phyloP scores from a whole-genome alignment of 129 eudicot genomes.

The Lactuca sativa region DNA sequence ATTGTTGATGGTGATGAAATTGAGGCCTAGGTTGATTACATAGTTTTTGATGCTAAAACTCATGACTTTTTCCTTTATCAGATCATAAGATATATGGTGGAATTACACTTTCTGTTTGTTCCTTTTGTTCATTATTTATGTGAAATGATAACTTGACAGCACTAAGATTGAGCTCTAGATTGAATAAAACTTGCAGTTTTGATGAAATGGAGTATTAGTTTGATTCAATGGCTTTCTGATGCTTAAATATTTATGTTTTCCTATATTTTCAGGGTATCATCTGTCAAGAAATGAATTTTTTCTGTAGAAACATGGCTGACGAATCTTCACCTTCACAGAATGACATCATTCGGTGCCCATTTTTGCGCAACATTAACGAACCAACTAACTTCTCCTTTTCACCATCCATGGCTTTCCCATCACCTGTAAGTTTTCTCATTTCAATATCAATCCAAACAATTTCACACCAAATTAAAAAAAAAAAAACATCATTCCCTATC shows the following conservation, averaged over 20 bases:
- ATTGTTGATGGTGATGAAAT: slow-evolving; percentile 12
- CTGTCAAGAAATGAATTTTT: slow-evolving; percentile 56
- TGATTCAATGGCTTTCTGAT: slow-evolving; percentile 3
- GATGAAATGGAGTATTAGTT: slow-evolving; percentile 3
- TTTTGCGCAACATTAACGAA: slow-evolving; percentile 82
- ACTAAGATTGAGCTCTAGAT: slow-evolving; percentile 11
- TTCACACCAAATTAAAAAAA: background rate
- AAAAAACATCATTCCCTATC: background rate
- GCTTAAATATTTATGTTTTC: background rate
- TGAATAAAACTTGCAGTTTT: background rate
- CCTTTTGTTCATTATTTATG: background rate
- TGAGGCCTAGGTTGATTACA: background rate
- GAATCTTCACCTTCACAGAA: slow-evolving; percentile 57
- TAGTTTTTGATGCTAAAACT: background rate
- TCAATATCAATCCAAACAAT: background rate
- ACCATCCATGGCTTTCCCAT: slow-evolving; percentile 59
- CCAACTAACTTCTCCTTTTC: slow-evolving; percentile 91
- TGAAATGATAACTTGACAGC: background rate
- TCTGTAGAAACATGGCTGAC: slow-evolving; percentile 48
- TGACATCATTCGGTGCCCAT: slow-evolving; percentile 78
- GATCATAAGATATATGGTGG: background rate
- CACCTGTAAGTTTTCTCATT: slow-evolving; percentile 65
- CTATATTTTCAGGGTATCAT: slow-evolving; percentile 30
- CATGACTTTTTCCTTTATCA: slow-evolving; percentile 3
- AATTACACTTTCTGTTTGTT: background rate